Evolutionary conservation across 2,329 filamentous ascomycete genomes (phyloP), one percentile per base, ranked within the genome.

Genomic region (Teratosphaeria destructans): DNA sequence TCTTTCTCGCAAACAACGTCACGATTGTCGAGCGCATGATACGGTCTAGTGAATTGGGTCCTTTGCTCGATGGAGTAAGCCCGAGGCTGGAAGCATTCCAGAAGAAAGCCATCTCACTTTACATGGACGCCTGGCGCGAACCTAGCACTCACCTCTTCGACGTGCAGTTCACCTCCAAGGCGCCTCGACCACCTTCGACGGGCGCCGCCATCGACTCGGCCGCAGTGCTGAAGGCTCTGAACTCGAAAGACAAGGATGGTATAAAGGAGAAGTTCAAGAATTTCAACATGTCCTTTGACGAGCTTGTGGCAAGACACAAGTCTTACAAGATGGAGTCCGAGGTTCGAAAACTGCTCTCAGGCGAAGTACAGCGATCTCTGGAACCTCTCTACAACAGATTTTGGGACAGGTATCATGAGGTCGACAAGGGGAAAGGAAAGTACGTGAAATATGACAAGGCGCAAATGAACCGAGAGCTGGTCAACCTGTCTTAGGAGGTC

Each of bases 381-480:
- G 93, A 97, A 76, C 92, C 93, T 58, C 81, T 99, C 14, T 99
- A 99, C 76, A 88, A 88, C 63, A 83, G 94, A 54, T 99, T 99
- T 76, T 97, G 90, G 85, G 94, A 97, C 75, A 84, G 93, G 32
- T 99, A 99, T 72, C 92, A 96, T 72, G 94, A 97, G 75, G 86
- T 97, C 64, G 93, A 97, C 76, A 96, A 96, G 78, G 94, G 94
- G 61, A 95, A 92, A 76, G 93, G 93, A 66, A 99, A 99, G 75
- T 95, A 97, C 75, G 91, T 95, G 73, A 96, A 95, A 78, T 97
- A 96, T 73, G 92, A 96, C 77, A 96, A 96, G 79, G 80, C 81
- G 49, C 83, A 85, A 55, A 86, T 99, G 68, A 84, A 88, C 54
- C 83, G 83, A 26, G 76, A 81, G 61, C 71, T 87, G 68, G 52